Base-by-base conservation (phyloP, 805 yeast genomes). In the Alloascoidea africana region DNA sequence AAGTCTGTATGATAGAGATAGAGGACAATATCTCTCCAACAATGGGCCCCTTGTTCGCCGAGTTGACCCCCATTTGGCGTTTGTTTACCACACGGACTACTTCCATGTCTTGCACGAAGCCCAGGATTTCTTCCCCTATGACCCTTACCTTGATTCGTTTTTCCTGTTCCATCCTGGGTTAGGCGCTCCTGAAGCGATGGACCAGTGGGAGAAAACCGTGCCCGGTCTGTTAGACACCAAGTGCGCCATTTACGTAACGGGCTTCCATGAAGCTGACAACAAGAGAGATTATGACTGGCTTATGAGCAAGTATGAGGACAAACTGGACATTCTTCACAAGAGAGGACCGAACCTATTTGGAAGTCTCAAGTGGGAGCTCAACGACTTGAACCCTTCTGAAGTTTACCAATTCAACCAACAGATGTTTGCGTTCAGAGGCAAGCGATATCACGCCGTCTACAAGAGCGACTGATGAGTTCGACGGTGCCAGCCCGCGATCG, bases 101-200 rank as follows among this genome's bases (percentile, higher is more conserved):
- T 91, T 91, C 74, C 85, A 86, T 53, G 89, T 81, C 32, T 66
- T 81, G 43, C 94, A 91, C 59, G 86, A 86, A 50, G 77, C 84
- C 36, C 91, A 87, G 50, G 96, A 89, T 59, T 83, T 91, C 56
- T 84, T 85, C 76, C 98, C 98, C 3, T 91, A 87, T 56, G 98
- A 91, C 56, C 98, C 99, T 34, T 91, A 89, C 58, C 69, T 84
- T 54, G 98, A 91, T 55, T 73, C 75, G 17, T 91, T 91, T 59
- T 86, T 85, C 70, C 66, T 83, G 38, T 91, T 89, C 80, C 97
- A 89, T 56, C 97, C 98, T 2, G 96, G 96, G 32, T 72, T 86
- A 52, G 77, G 84, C 14, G 80, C 91, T 4, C 81, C 83, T 11
- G 94, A 84, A 50, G 65, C 77, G 16, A 67, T 71, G 54, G 77